phyloP scores from a whole-genome alignment of 2,329 filamentous ascomycete genomes.

The Fusarium sp. region DNA sequence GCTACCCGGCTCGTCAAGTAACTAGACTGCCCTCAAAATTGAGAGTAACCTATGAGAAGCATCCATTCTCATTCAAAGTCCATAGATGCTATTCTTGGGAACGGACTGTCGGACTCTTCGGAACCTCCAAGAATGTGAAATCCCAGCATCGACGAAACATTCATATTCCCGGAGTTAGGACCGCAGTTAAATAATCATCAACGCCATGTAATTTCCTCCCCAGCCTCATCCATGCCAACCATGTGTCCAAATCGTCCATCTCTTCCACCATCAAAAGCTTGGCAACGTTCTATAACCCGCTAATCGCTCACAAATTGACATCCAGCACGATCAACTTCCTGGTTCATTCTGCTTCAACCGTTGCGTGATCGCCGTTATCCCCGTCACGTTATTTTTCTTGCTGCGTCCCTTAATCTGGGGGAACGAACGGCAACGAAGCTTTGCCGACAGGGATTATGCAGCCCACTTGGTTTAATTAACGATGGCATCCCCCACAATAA shows the following conservation, averaged over 20 bases:
- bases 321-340: constrained; percentile 1
- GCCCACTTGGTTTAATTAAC: constrained; percentile 41
- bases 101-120: not conserved
- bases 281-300: constrained; percentile 13
- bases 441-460: constrained; percentile 1
- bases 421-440: not conserved
- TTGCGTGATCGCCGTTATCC: constrained; percentile 21
- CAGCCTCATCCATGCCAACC: constrained; percentile 14
- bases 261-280: not conserved
- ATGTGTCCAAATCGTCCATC: not conserved
- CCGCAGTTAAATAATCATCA: not conserved
- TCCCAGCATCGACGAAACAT: not conserved
- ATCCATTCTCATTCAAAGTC: not conserved
- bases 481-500: constrained; percentile 34
- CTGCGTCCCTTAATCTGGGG: constrained; percentile 20
- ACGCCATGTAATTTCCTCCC: constrained; percentile 8
- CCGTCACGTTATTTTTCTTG: not conserved
- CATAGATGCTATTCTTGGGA: not conserved
- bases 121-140: not conserved
- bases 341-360: constrained; percentile 2
- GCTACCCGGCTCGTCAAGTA: not conserved
- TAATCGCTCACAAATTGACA: constrained; percentile 2
- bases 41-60: not conserved
- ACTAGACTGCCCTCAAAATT: not conserved
- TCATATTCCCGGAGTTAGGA: not conserved